These are phyloP conservation scores for Dactylis glomerata DNA, from an alignment of 176 grass and related monocot species.

Conservation along the genomic window DNA sequence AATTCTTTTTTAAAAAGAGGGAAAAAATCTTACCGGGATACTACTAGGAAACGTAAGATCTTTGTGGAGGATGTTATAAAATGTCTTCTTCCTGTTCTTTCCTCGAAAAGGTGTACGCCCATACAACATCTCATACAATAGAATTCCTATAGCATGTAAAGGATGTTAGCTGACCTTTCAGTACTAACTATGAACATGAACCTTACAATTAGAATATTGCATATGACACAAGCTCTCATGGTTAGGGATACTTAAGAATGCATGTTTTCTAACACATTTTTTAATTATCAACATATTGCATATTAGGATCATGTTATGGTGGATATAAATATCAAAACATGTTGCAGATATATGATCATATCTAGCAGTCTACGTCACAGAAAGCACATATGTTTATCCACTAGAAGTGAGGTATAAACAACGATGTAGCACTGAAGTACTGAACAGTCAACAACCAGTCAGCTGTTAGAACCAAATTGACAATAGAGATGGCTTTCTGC, in stretches of 20 bases:
- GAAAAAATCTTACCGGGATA: conserved; percentile 67
- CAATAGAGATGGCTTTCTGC: not conserved
- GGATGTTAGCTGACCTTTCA: conserved; percentile 18
- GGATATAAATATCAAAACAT: conserved; percentile 2
- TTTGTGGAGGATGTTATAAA: conserved; percentile 87
- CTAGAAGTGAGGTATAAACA: not conserved
- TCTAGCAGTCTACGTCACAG: not conserved
- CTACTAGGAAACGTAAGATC: conserved; percentile 93
- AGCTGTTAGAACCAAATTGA: not conserved
- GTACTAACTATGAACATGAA: conserved; percentile 9
- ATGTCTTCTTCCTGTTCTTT: conserved; percentile 95
- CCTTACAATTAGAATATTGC: conserved; percentile 11
- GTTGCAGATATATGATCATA: not conserved
- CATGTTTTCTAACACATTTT: conserved; percentile 13
- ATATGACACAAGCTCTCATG: not conserved
- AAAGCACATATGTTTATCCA: not conserved
- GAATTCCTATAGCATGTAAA: conserved; percentile 65
- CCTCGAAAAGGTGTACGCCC: conserved; percentile 97
- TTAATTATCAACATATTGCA: conserved; percentile 9
- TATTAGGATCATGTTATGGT: not conserved
- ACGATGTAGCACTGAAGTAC: not conserved
- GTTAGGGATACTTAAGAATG: not conserved
- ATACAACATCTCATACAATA: conserved; percentile 98
- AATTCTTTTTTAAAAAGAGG: not conserved
- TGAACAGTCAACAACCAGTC: conserved; percentile 18